Base-by-base conservation (phyloP, 345 rosid genomes). In the Citrus cavaleriei region DNA sequence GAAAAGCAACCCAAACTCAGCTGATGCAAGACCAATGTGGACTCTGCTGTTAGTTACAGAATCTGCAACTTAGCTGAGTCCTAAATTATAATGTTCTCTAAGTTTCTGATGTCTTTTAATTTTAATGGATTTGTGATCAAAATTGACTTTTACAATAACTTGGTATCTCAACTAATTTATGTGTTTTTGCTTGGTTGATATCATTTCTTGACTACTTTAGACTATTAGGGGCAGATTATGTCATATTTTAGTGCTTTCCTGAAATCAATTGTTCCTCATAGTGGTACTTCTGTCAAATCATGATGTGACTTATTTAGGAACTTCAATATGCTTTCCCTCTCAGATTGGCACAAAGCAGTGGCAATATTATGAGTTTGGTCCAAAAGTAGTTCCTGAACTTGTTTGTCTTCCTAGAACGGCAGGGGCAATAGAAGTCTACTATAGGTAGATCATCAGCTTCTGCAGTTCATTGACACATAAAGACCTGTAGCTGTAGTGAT, bases 281-380 rank as follows among this genome's bases (percentile, higher is more conserved):
- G 18, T 9, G 10, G 24, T 34, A 54, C 35, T 14, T 25, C 64
- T 72, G 16, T 67, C 13, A 58, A 34, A 24, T 73, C 12, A 60
- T 61, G 78, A 27, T 54, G 68, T 13, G 58, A 64, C 81, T 81
- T 14, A 49, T 37, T 25, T 38, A 12, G 75, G 67, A 40, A 22
- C 24, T 64, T 38, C 46, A 58, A 8, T 71, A 32, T 80, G 77
- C 21, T 51, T 16, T 8, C 22, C 21, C 73, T 75, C 13, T 66
- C 84, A 97, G 97, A 94, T 97, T 79, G 99, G 98, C 63, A 83
- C 97, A 25, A 97, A 91, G 87, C 99, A 94, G 80, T 97, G 99
- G 98, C 89, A 97, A 40, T 97, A 94, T 82, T 97, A 94, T 83
- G 99, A 97, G 86, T 97, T 86, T 84, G 98, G 98, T 79, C 98